Conservation (phyloP, 225 moss, liverwort and hornwort species). For the Bryum argenteum region DNA sequence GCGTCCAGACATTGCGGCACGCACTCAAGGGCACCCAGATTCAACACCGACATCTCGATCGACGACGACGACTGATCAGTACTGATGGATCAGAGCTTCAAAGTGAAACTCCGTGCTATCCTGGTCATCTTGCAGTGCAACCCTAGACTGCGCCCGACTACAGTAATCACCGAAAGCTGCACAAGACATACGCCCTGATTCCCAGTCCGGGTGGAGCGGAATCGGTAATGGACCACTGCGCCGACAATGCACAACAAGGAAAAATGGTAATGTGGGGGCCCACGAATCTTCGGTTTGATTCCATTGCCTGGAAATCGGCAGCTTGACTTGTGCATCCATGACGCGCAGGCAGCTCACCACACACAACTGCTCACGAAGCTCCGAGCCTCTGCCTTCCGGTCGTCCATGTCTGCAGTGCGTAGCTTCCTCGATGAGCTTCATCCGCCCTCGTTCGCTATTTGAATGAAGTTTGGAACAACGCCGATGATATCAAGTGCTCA, state of each 20-base stretch:
- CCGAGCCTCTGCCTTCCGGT: too few species aligned
- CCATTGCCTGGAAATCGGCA: slow-evolving; percentile 18
- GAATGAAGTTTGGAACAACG: too few species aligned
- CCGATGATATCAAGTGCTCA: too few species aligned
- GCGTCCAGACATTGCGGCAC: background rate
- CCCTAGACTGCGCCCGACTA: slow-evolving; percentile 5
- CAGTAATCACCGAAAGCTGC: background rate
- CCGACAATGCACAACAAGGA: slow-evolving; percentile 21
- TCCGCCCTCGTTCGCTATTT: too few species aligned
- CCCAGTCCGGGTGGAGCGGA: background rate
- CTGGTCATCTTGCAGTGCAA: background rate
- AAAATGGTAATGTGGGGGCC: background rate
- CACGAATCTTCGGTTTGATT: slow-evolving; percentile 20
- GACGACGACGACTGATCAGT: too few species aligned
- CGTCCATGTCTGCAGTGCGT: too few species aligned
- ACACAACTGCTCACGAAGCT: background rate
- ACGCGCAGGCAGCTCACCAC: background rate
- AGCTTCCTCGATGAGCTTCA: too few species aligned
- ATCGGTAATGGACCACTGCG: slow-evolving; percentile 22
- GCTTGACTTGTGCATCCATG: slow-evolving; percentile 33
- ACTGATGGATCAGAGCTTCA: background rate
- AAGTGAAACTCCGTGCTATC: background rate
- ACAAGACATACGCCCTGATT: background rate
- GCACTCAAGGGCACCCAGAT: slow-evolving; percentile 15
- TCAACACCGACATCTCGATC: slow-evolving; percentile 26